Evolutionary conservation across 768 basidiomycete species (phyloP), one percentile per base, ranked within the genome.

Genomic region (Kwoniella heveanensis): DNA sequence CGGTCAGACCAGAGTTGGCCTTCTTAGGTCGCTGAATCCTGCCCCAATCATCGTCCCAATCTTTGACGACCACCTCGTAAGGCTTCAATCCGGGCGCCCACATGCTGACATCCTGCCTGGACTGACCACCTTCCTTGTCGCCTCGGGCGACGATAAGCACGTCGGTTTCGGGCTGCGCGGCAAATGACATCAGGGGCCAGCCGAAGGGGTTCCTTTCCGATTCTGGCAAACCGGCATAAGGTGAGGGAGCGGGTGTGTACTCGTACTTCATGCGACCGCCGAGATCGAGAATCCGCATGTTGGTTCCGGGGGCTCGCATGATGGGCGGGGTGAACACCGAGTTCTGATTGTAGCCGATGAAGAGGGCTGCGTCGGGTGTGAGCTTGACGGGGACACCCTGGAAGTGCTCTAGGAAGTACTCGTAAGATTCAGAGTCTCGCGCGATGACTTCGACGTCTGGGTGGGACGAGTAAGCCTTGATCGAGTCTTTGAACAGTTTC

Each of bases 81-180:
- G 26, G 39, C 15, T 27, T 32, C 26, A 57, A 39, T 47, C 46
- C 46, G 19, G 52, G 52, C 7, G 27, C 22, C 57, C 57, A 57
- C 17, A 48, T 26, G 44, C 25, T 25, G 8, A 39, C 46, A 30
- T 57, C 57, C 44, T 57, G 57, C 27, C 57, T 37, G 17, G 29
- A 27, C 47, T 57, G 57, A 21, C 57, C 57, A n/a, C 57, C 57
- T 49, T 57, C 57, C 47, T 57, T 57, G 46, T 57, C 57, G 25
- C 47, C 44, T 57, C 57, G 39, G 21, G 57, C 57, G 19, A 57
- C 26, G 19, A 57, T 36, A 27, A 57, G n/a, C 6, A 57, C 46
- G 24, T 57, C 57, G 57, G 44, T 10, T 27, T 57, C 27, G 15
- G 57, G 25, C 36, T 29, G 24, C 29, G 57, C 26, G 9, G 22